These are phyloP conservation scores for Beta lomatogona DNA, from an alignment of 179 eudicot species.

Conservation along the genomic window DNA sequence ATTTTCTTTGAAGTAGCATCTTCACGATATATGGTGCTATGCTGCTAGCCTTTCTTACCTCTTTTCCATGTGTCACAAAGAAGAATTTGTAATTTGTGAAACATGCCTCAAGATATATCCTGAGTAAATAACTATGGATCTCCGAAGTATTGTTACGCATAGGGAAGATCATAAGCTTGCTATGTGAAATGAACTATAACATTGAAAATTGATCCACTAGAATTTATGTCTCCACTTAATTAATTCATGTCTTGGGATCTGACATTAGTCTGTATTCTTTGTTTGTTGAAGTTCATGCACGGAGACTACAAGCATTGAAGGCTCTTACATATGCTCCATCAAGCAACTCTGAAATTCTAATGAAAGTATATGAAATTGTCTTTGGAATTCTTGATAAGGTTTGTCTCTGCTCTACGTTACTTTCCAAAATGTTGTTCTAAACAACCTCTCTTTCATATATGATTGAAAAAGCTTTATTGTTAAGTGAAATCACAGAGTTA, in stretches of 20 bases:
- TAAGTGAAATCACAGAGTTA: background rate
- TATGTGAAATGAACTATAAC: background rate
- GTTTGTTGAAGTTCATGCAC: slow-evolving; percentile 79
- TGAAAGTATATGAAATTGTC: slow-evolving; percentile 86
- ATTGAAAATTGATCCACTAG: background rate
- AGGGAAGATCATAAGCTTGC: background rate
- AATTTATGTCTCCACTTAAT: background rate
- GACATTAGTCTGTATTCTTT: slow-evolving; percentile 17
- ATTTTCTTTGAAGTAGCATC: too few relatives aligned
- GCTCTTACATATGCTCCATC: slow-evolving; percentile 97
- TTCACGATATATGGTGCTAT: background rate
- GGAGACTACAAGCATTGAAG: slow-evolving; percentile 95
- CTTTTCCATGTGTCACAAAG: background rate
- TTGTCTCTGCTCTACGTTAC: slow-evolving; percentile 24
- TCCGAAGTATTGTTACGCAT: background rate
- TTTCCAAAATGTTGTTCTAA: slow-evolving; percentile 2
- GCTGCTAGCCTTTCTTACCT: background rate
- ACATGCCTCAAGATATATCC: background rate
- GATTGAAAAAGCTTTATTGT: background rate
- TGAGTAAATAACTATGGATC: background rate
- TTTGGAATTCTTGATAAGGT: slow-evolving; percentile 97
- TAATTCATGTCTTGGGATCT: background rate
- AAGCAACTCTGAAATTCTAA: slow-evolving; percentile 78
- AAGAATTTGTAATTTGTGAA: background rate
- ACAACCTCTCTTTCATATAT: slow-evolving; percentile 4